Base-by-base conservation (phyloP, 805 yeast species). In the Naumovozyma baii region DNA sequence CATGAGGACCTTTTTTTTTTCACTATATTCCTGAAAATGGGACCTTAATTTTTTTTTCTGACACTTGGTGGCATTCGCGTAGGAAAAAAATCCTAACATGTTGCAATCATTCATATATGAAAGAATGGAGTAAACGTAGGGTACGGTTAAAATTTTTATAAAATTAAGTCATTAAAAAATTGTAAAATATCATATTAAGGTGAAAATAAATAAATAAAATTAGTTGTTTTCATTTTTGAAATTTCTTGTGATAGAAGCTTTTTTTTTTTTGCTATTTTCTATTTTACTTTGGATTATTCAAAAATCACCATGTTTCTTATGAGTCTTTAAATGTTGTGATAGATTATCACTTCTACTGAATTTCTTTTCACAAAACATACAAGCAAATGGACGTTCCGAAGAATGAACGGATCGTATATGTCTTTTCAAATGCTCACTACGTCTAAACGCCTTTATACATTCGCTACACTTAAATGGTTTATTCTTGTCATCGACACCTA, bases 351-450 rank as follows among this genome's bases (percentile, higher is more conserved):
- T 70, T 45, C 87, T 61, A 44, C 82, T 74, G 50, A 80, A 80
- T 48, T 72, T 73, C 57, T 78, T 79, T 31, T 66, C 68, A 52
- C 87, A 80, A 36, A 66, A 62, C 31, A 63, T 55, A 51, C 87
- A 80, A 36, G 71, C 72, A 59, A 72, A 80, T 1, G 81, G 81
- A 46, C 76, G 67, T 50, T 74, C 73, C 45, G 72, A 59, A 17
- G 80, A 71, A 56, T 80, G 87, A 48, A 79, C 77, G 19, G 81
- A 75, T 43, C 83, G 63, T 52, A 76, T 69, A 53, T 80, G 87
- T 42, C 87, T 63, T 54, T 76, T 78, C 52, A 79, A 65, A 52
- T 80, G 84, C 45, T 80, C 84, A 50, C 75, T 76, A 45, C 83
- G 68, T 47, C 73, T 73, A 57, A 80, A 80, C 8, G 60, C 58